Percentiles rank a stretch among this genome's conserved stretches.
Evolutionary conservation across 768 basidiomycete genomes (phyloP).

Genomic region (Galerina marginata): DNA sequence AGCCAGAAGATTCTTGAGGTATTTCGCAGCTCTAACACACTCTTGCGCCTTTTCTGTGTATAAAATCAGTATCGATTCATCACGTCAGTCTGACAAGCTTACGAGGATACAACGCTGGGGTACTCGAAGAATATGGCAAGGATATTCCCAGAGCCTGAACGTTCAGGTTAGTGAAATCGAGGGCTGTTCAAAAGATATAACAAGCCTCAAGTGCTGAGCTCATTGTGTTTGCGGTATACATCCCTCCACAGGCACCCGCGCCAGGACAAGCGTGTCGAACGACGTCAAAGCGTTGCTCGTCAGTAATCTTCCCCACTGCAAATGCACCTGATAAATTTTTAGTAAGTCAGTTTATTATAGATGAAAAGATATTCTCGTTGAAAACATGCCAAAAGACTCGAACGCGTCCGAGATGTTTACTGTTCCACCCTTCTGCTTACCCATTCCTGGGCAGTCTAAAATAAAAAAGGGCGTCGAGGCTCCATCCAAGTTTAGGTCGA

Average conservation of each 20-base stretch:
- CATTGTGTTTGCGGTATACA: slow-evolving; percentile 94
- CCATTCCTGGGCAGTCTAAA: slow-evolving; percentile 79
- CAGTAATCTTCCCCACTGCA: slow-evolving; percentile 74
- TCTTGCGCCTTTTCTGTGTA: slow-evolving; percentile 78
- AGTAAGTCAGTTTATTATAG: neutral
- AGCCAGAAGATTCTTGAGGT: slow-evolving; percentile 75
- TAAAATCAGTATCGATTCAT: neutral
- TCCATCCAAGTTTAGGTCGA: slow-evolving; percentile 9
- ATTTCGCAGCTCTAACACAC: slow-evolving; percentile 78
- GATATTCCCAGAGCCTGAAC: slow-evolving; percentile 76
- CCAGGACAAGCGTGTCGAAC: slow-evolving; percentile 87
- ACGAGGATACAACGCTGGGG: slow-evolving; percentile 77
- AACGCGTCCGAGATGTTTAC: slow-evolving; percentile 87
- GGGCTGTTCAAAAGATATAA: neutral
- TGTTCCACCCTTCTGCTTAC: slow-evolving; percentile 76
- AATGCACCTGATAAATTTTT: slow-evolving; percentile 61
- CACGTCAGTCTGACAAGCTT: slow-evolving; percentile 8
- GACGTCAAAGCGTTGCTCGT: slow-evolving; percentile 84
- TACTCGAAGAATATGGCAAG: slow-evolving; percentile 82
- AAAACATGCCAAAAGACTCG: slow-evolving; percentile 72
- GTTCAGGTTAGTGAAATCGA: neutral
- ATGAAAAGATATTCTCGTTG: neutral
- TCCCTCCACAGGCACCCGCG: slow-evolving; percentile 84
- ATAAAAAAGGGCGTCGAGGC: neutral
- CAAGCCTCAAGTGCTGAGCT: slow-evolving; percentile 75